Base-by-base conservation (phyloP, 805 yeast species). In the Pichia membranifaciens region DNA sequence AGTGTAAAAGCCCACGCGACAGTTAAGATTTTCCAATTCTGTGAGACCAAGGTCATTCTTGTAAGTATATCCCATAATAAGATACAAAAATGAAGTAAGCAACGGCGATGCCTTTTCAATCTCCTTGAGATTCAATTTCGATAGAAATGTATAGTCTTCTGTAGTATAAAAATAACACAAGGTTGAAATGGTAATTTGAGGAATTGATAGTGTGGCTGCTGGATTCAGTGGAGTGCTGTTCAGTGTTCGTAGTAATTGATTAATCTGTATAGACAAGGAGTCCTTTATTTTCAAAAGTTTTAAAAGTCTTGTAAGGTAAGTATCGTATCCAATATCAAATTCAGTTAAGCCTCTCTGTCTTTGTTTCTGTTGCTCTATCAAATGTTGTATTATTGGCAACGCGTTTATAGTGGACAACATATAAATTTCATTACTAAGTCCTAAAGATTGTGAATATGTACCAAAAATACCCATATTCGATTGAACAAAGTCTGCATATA, bases 1-100 rank as follows among this genome's bases (percentile, higher is more conserved):
- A n/a, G 53, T 47, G 20, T 53, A 52, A 6, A 55, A 38, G 43
- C 51, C 57, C 3, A 61, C 45, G 36, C 44, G 51, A 1, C 18
- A 21, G 32, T 55, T 56, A 5, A 59, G 25, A 36, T 54, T 55
- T 5, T 58, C 59, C 3, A 49, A 15, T 21, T 57, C 60, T 2
- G 53, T 35, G 3, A 48, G 32, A 6, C 45, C 23, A 20, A 42
- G 47, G 36, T 51, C 49, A 5, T 25, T 28, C 21, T 37, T 48
- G 34, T 44, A 41, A 2, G 54, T 52, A 35, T 52, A 40, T 5
- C 58, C 64, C 18, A 45, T 45, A 17, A 59, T 56, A 21, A 53
- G 59, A 39, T 54, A 61, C 3, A 58, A 17, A n/a, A 62, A 40
- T 1, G 68, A 56, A 7, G 56, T 37, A 15, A 64, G 44, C 25